phyloP scores from a whole-genome alignment of 2,329 filamentous ascomycete genomes.

The Ophiostoma sp. region DNA sequence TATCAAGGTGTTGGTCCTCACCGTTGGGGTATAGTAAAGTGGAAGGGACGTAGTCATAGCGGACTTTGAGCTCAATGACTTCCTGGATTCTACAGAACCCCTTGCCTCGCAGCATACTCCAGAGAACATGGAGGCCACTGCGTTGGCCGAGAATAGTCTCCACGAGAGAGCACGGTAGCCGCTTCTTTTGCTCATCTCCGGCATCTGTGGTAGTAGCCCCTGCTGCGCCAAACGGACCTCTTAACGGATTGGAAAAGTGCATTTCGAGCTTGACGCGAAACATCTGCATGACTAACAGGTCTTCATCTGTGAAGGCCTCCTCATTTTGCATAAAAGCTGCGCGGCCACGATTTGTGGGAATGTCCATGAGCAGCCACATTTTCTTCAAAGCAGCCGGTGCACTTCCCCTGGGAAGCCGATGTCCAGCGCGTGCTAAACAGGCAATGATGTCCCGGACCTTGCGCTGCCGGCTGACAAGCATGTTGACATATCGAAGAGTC shows the following conservation, averaged over 20 bases:
- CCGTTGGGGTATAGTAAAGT: too few relatives aligned
- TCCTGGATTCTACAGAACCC: slow-evolving; percentile 46
- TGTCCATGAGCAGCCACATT: slow-evolving; percentile 68
- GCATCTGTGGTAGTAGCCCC: background rate
- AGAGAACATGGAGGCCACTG: slow-evolving; percentile 48
- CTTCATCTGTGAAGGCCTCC: slow-evolving; percentile 50
- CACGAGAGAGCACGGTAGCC: slow-evolving; percentile 35
- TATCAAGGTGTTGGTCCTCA: too few relatives aligned
- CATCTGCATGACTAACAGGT: slow-evolving; percentile 57
- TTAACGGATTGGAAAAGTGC: slow-evolving; percentile 59
- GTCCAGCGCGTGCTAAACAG: slow-evolving; percentile 52
- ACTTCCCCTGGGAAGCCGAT: slow-evolving; percentile 44
- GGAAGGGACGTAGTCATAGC: slow-evolving; percentile 49
- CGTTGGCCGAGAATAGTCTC: slow-evolving; percentile 57
- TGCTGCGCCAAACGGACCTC: slow-evolving; percentile 36
- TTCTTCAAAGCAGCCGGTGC: slow-evolving; percentile 47
- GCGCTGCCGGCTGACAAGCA: slow-evolving; percentile 56
- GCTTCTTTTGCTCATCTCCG: background rate
- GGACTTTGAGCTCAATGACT: slow-evolving; percentile 50
- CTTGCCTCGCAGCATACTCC: slow-evolving; percentile 54
- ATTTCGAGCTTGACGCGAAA: slow-evolving; percentile 70
- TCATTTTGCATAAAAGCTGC: slow-evolving; percentile 43
- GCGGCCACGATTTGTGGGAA: slow-evolving; percentile 52
- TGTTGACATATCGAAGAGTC: slow-evolving; percentile 58
- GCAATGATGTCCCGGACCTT: slow-evolving; percentile 58